phyloP scores from a whole-genome alignment of 352 stramenopile species.

The Globisporangium megalacanthum region DNA sequence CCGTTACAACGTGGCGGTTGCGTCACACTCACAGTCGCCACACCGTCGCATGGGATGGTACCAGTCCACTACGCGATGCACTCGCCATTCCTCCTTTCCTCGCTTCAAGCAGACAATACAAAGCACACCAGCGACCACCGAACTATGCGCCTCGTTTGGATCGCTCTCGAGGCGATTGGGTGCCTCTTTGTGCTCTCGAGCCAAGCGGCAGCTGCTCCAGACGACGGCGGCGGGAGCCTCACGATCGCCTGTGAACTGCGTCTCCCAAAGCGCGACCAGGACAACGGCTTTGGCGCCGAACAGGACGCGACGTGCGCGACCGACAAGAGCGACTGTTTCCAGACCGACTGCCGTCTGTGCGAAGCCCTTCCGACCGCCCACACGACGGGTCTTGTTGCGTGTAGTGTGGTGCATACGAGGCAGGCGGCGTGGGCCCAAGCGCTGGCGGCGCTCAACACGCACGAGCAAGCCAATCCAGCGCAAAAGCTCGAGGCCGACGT shows the following conservation, averaged over 20 bases:
- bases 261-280: neutral
- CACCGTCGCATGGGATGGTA: too few species aligned
- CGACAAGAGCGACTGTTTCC: constrained; percentile 18
- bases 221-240: neutral
- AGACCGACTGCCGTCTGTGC: constrained; percentile 19
- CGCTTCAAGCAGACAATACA: neutral
- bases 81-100: neutral
- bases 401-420: neutral
- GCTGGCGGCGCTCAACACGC: neutral
- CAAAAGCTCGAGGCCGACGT: neutral
- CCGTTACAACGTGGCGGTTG: neutral
- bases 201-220: neutral
- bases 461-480: constrained; percentile 1
- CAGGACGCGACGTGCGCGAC: neutral
- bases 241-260: neutral
- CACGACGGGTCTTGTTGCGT: constrained; percentile 13
- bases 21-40: neutral
- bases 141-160: constrained; percentile 1
- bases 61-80: neutral
- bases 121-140: too few species aligned
- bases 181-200: neutral
- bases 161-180: neutral
- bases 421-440: neutral
- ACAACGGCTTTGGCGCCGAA: constrained; percentile 7
- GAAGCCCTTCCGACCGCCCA: neutral